Conservation (phyloP, 2,329 filamentous ascomycete species). For the Talaromyces sp. region DNA sequence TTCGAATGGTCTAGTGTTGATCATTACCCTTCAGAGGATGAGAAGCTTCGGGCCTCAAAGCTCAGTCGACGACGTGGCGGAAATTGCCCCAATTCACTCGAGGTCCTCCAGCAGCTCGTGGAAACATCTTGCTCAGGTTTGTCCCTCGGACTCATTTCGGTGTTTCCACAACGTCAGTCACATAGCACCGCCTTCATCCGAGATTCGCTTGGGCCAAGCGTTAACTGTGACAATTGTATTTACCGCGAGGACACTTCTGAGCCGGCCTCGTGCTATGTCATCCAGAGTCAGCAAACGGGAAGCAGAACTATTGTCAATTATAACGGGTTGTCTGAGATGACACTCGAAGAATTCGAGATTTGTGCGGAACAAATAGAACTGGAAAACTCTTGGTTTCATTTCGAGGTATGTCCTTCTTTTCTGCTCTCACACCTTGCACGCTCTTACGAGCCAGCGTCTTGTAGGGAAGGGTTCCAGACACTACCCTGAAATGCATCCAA, state of each 20-base stretch:
- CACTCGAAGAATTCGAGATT: constrained; percentile 51
- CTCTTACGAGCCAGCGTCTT: not conserved
- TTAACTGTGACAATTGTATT: constrained; percentile 54
- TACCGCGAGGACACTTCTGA: constrained; percentile 51
- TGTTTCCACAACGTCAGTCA: constrained; percentile 52
- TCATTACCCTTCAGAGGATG: constrained; percentile 64
- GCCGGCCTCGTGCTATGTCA: constrained; percentile 64
- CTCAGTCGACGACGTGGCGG: constrained; percentile 61
- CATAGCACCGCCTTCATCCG: constrained; percentile 48
- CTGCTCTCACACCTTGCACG: constrained; percentile 3
- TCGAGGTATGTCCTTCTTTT: constrained; percentile 50
- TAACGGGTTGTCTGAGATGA: constrained; percentile 65
- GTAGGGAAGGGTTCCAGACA: constrained; percentile 59
- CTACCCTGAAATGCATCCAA: constrained; percentile 55
- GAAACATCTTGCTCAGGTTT: constrained; percentile 2
- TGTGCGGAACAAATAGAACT: constrained; percentile 36
- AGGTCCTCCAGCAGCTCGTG: constrained; percentile 63
- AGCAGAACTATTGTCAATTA: constrained; percentile 67
- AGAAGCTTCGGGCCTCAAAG: constrained; percentile 62
- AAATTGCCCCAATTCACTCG: constrained; percentile 66
- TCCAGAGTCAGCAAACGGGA: constrained; percentile 54
- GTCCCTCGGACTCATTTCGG: constrained; percentile 34
- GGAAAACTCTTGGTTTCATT: constrained; percentile 60
- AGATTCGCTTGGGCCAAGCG: constrained; percentile 47
- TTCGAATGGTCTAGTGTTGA: constrained; percentile 50